Evolutionary conservation across 148 eudicot genomes (phyloP), one percentile per base, ranked within the genome.

Genomic region (Rhododendron mucronatum): DNA sequence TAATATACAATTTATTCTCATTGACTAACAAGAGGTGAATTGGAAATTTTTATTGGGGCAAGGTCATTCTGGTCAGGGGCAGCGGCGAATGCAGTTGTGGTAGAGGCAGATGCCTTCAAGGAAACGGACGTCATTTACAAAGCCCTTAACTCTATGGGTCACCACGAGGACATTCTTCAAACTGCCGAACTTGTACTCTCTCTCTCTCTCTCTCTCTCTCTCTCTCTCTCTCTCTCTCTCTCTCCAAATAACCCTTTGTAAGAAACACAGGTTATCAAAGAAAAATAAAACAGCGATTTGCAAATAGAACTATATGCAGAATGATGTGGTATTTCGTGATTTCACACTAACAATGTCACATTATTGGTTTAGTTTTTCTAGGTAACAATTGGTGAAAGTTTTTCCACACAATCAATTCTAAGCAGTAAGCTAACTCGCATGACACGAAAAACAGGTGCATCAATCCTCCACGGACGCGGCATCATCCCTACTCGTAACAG

Each of bases 61-160:
- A 41, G 99, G 86, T 88, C 98, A 85, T 95, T 96, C 85, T 96
- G 99, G 99, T 85, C 94, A 33, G 98, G 91, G 61, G 96, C 93
- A 1, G 93, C 89, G 1, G 93, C 90, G 63, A 94, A 92, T 20
- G 95, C 95, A 1, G 98, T 96, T 79, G 91, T 95, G 30, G 98
- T 96, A 44, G 99, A 96, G 86, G 99, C 99, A 8, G 99, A 96
- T 85, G 99, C 98, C 1, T 96, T 96, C 47, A 96, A 95, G 84
- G 99, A 96, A 89, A 89, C 91, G 0, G 99, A 96, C 85, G 99
- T 96, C 0, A 93, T 96, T 6, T 96, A 94, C 48, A 89, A 84
- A 86, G 98, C 98, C n/a, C 91, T 96, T 21, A 96, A 90, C 71
- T 92, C 98, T 1, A 88, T 80, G 5, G 97, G 99, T 76, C 96